These are phyloP conservation scores for Teratosphaeria destructans DNA, from an alignment of 2,329 filamentous ascomycete genomes.

Conservation along the genomic window DNA sequence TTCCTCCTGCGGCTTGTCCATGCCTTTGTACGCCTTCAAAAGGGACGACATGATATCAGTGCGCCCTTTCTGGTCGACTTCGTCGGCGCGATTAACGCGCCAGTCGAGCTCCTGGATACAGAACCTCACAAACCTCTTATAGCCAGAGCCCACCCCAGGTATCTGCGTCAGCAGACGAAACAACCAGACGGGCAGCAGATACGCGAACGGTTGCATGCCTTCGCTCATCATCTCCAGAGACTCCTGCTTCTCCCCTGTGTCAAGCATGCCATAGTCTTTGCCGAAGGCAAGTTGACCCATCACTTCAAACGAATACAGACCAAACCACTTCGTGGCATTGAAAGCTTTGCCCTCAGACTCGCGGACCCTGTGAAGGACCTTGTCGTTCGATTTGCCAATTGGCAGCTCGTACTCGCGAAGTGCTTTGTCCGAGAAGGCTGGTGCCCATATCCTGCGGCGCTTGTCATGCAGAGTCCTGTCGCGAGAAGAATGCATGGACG, in stretches of 20 bases:
- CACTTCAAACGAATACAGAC: slow-evolving; percentile 34
- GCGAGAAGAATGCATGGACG: slow-evolving; percentile 29
- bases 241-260: slow-evolving; percentile 18
- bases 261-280: slow-evolving; percentile 13
- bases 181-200: slow-evolving; percentile 25
- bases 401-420: slow-evolving; percentile 32
- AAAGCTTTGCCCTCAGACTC: slow-evolving; percentile 20
- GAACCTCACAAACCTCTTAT: slow-evolving; percentile 29
- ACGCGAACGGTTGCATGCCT: slow-evolving; percentile 22
- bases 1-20: slow-evolving; percentile 19
- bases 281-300: slow-evolving; percentile 29
- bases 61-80: slow-evolving; percentile 8
- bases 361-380: slow-evolving; percentile 22
- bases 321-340: slow-evolving; percentile 31
- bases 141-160: slow-evolving; percentile 26
- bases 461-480: slow-evolving; percentile 27
- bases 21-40: slow-evolving; percentile 20
- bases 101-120: slow-evolving; percentile 26
- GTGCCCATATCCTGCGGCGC: slow-evolving; percentile 30
- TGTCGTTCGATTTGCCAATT: slow-evolving; percentile 24
- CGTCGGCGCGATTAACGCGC: slow-evolving; percentile 21
- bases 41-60: slow-evolving; percentile 25
- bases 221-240: slow-evolving; percentile 28
- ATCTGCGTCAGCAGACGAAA: slow-evolving; percentile 25
- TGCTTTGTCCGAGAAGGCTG: slow-evolving; percentile 30